These are phyloP conservation scores for Bromus sterilis DNA, from an alignment of 176 grass and related monocot genomes.

Conservation along the genomic window DNA sequence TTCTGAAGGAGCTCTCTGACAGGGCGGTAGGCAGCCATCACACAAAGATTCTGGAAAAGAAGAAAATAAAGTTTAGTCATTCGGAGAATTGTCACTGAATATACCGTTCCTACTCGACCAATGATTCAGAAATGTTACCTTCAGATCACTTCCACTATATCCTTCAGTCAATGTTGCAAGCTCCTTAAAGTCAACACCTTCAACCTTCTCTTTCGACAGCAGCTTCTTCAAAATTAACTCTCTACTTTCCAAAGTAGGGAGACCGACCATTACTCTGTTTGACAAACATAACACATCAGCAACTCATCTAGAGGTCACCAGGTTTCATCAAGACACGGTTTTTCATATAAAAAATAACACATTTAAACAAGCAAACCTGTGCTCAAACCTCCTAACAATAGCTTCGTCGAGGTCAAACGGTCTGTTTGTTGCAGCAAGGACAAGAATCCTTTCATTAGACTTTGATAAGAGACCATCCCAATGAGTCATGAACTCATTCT, in stretches of 20 bases:
- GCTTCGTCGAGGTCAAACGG: conserved; percentile 84
- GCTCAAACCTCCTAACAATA: conserved; percentile 76
- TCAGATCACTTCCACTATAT: conserved; percentile 85
- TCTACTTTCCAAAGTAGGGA: conserved; percentile 67
- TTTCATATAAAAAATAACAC: background rate
- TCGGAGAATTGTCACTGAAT: background rate
- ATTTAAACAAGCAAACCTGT: conserved; percentile 44
- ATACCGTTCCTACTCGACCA: background rate
- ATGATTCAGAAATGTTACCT: conserved; percentile 36
- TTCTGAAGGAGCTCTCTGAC: conserved; percentile 72
- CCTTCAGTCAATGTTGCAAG: conserved; percentile 77
- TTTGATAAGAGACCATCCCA: conserved; percentile 77
- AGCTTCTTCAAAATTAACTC: conserved; percentile 60
- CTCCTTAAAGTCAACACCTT: conserved; percentile 69
- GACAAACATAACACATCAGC: conserved; percentile 3
- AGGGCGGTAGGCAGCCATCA: conserved; percentile 64
- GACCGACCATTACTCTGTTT: conserved; percentile 81
- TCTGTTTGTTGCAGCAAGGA: conserved; percentile 85
- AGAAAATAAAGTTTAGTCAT: background rate
- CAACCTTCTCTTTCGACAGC: conserved; percentile 61
- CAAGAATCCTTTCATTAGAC: conserved; percentile 55
- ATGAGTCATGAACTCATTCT: conserved; percentile 84
- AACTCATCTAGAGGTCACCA: background rate
- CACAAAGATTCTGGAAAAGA: conserved; percentile 62
- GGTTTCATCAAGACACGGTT: background rate